Base-by-base conservation (phyloP, 352 stramenopile species). In the Globisporangium paroecandrum region DNA sequence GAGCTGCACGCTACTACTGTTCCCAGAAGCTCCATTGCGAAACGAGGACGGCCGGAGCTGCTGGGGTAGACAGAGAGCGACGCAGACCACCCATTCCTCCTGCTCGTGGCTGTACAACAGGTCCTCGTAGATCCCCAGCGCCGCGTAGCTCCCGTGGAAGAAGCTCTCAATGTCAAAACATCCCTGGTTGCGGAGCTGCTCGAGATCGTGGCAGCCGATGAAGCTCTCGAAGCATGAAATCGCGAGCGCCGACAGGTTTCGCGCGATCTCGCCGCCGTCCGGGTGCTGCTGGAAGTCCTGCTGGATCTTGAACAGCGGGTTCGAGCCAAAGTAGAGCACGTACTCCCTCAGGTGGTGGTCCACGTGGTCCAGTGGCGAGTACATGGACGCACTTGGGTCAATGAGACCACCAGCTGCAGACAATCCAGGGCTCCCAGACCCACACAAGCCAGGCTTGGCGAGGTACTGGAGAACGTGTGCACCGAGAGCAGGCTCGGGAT, bases 151-250 rank as follows among this genome's bases (percentile, higher is more conserved):
- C 3, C 68, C 74, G 13, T 64, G 43, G 51, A 76, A 72, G 13
- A 79, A 56, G 5, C 64, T 51, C 25, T 89, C 83, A 1, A 85
- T 57, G 41, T 91, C 78, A 34, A 89, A 87, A 1, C 80, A 65
- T 1, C 76, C 79, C 41, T 76, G 69, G 27, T 87, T 74, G n/a
- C 82, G 79, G 2, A 91, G 66, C 34, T 80, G 77, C 9, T 70
- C 71, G 36, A 91, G 72, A 47, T 91, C 78, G 36, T 78, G 73
- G 64, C 77, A 87, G 2, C 65, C 64, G 4, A 87, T 49, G 51
- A 74, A 87, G 46, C 72, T 73, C 51, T 80, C 75, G 18, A 89
- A 86, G 36, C 80, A 88, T 43, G 82, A 89, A n/a, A 87, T 69
- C 9, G 77, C 64, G 20, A 91, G 76, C 32, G 71, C 62, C 24